phyloP scores from a whole-genome alignment of 306 rosid genomes.

The Quercus aquifolioides region DNA sequence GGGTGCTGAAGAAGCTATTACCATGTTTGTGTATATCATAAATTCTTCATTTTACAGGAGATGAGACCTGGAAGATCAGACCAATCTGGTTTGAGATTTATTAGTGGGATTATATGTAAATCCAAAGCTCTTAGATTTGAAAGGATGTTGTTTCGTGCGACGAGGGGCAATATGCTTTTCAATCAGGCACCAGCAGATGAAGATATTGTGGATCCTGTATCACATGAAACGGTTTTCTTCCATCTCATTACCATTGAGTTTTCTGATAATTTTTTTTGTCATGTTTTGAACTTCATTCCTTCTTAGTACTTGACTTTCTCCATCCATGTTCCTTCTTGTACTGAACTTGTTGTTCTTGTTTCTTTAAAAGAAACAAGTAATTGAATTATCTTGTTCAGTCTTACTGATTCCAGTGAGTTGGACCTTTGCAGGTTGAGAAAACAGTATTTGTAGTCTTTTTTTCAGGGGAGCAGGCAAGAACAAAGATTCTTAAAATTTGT shows the following conservation, averaged over 20 bases:
- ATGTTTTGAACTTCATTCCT: background rate
- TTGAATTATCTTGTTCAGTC: constrained; percentile 12
- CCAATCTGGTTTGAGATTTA: constrained; percentile 87
- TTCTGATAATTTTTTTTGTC: constrained; percentile 6
- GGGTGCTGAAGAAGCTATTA: background rate
- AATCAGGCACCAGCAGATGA: constrained; percentile 88
- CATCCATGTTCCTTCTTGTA: constrained; percentile 2
- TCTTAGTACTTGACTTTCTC: constrained; percentile 9
- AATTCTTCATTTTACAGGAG: constrained; percentile 55
- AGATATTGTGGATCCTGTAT: constrained; percentile 84
- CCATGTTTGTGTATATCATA: constrained; percentile 21
- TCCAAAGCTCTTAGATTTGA: constrained; percentile 84
- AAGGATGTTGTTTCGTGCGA: constrained; percentile 97
- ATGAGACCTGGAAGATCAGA: constrained; percentile 63
- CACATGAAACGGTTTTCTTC: constrained; percentile 79
- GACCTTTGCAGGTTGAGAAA: constrained; percentile 80
- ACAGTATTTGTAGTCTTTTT: constrained; percentile 90
- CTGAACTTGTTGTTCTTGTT: too few species aligned
- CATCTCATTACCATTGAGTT: constrained; percentile 29
- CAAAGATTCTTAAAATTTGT: constrained; percentile 91
- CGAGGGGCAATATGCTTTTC: constrained; percentile 98
- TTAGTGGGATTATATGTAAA: constrained; percentile 89
- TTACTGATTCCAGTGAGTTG: constrained; percentile 17
- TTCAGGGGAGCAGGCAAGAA: constrained; percentile 95
- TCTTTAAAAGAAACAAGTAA: constrained; percentile 18